Evolutionary conservation across 2,329 filamentous ascomycete species (phyloP), one percentile per base, ranked within the genome.

Genomic region (Diplodia sapinea): DNA sequence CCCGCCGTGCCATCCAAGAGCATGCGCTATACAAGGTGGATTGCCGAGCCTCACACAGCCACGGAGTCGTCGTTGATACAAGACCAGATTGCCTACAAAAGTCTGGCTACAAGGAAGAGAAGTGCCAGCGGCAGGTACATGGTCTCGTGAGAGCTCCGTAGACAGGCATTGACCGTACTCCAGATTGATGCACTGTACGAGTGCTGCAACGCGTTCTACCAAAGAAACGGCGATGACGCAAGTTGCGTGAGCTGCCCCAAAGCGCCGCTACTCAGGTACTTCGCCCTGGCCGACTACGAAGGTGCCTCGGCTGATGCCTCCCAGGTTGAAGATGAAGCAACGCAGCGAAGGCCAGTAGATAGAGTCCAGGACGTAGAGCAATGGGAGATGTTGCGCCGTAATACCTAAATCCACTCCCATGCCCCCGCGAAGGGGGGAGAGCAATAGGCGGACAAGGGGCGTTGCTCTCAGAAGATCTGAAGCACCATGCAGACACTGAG

Each of bases 401-500:
- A 67, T 76, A 79, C 72, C 76, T 72, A 77, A 79, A 81, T 78
- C 75, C 74, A 71, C 78, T 75, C 72, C 75, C 77, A 79, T 70
- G 70, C 77, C 76, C 72, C 79, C 76, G 17, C 57, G 72, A 84
- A 86, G 83, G 89, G 47, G 78, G 76, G 79, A 75, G 75, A 80
- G 76, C 75, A 75, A 80, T 80, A 71, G 72, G 57, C 91, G 76
- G 74, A 80, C 77, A 88, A 87, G 89, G 85, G 83, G 83, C 81
- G 80, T 83, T 87, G 84, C 79, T 91, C 92, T 96, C 92, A 91
- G 94, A 91, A 91, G 86, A 91, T 93, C 92, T 89, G 94, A 93
- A 99, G 95, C 95, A 92, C 94, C 94, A 91, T 92, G 91, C 89
- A 93, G 93, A 91, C 87, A 98, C 87, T 92, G 92, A 94, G 75